Evolutionary conservation across 2,329 filamentous ascomycete genomes (phyloP), one percentile per base, ranked within the genome.

Genomic region (Coniochaeta pulveracea): DNA sequence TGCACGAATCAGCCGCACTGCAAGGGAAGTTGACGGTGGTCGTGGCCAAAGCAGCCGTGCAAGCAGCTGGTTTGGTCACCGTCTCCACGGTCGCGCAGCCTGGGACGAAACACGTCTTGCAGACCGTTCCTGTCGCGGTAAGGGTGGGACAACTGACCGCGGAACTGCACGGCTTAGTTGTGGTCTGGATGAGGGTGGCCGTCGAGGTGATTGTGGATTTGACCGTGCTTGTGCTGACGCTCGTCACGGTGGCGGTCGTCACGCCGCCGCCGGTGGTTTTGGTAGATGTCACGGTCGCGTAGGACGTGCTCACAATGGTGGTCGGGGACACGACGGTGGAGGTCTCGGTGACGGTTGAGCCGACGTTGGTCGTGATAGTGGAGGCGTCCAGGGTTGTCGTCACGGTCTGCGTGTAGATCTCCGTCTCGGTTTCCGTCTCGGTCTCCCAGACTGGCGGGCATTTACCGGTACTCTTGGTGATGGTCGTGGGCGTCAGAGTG

Each of bases 11-110:
- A 6, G 38, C 28, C 18, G 40, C 28, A 35, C 33, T 36, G 37
- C 47, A 50, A 2, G 44, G 43, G 21, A 50, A 47, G 22, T 42
- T 42, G 11, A 47, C 40, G 2, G 41, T 43, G 3, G 38, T 36
- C 4, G 47, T 48, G 12, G 47, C 40, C 34, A 49, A 34, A 6
- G 41, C 26, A 12, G 34, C 29, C 16, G 28, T 11, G 32, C 46
- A 48, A 6, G 43, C 44, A 28, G 40, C 42, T 1, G 45, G 40
- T 26, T 36, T 33, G 2, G 42, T 43, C 5, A 47, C 36, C 2
- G 37, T 38, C 10, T 19, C 14, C 8, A 44, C 46, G 8, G 34
- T 41, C 17, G 45, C 46, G 43, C 45, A 47, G 23, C 37, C 36
- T 11, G 46, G 45, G 10, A 47, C 39, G 11, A 47, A 33, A 39